These are phyloP conservation scores for Kalanchoe fedtschenkoi DNA, from an alignment of 164 flowering plant genomes.

Conservation along the genomic window DNA sequence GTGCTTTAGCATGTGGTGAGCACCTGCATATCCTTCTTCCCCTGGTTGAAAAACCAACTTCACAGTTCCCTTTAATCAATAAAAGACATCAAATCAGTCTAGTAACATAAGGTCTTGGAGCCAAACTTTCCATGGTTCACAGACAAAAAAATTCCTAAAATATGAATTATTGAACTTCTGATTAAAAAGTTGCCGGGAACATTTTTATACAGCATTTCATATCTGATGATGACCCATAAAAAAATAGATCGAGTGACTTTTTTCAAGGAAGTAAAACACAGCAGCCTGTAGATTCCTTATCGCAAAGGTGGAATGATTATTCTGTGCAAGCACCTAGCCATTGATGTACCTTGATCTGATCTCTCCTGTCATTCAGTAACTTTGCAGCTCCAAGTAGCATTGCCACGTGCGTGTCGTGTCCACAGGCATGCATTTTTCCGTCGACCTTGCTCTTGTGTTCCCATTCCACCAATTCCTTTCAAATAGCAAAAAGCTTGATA, in stretches of 20 bases:
- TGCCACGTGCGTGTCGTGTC: conserved; percentile 70
- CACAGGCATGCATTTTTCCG: conserved; percentile 86
- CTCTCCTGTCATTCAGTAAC: conserved; percentile 38
- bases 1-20: conserved; percentile 30
- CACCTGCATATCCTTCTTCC: conserved; percentile 34
- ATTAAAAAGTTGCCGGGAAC: background rate
- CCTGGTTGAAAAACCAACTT: conserved; percentile 37
- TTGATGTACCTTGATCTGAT: conserved; percentile 28
- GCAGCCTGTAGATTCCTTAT: background rate
- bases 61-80: conserved; percentile 22
- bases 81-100: background rate
- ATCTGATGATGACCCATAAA: background rate
- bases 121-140: background rate
- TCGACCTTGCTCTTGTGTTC: conserved; percentile 59
- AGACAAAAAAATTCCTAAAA: background rate
- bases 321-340: background rate
- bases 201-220: background rate
- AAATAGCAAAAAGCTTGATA: background rate
- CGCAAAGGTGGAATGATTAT: background rate
- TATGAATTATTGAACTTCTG: background rate
- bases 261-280: background rate
- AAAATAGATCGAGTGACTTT: background rate
- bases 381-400: conserved; percentile 86
- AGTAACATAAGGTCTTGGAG: background rate
- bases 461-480: conserved; percentile 68